Base-by-base conservation (phyloP, 352 stramenopile genomes). In the Phytophthora tubulina region DNA sequence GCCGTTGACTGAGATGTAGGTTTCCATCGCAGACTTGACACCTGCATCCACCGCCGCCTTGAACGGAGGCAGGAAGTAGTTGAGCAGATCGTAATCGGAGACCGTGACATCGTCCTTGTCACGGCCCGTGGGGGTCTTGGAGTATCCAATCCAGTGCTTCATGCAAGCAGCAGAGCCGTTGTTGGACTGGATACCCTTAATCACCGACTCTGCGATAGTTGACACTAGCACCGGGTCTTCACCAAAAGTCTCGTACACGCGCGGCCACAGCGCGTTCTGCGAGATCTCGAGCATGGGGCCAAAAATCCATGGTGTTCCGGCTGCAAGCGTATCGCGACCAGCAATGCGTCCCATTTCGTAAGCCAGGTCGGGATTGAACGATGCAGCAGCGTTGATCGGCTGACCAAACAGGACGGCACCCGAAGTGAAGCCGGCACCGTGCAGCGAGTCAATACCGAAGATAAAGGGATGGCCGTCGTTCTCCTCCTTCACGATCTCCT, bases 171-270 rank as follows among this genome's bases (percentile, higher is more conserved):
- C 85, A 17, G 83, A 82, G 0, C 76, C 65, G 49, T 82, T 82
- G 65, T 78, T 83, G 48, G 68, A 75, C 70, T 98, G 92, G 35
- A 98, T 82, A 8, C 92, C 92, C 11, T 81, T 65, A 38, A 97
- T 81, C 51, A 96, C 79, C 3, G 79, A 79, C 30, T 78, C 61
- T 0, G 79, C 86, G 75, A 98, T 92, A 17, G 80, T 65, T 1
- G 86, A 86, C 11, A 92, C 91, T 4, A 97, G 39, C 38, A 89
- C 71, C 14, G 90, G 89, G 72, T 98, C 92, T 79, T 98, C 91
- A 6, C 95, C 93, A 81, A 98, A 98, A 6, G 93, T 98, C 73
- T 98, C 95, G 59, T 92, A 98, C 13, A 95, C 89, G 2, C 94
- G 79, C 11, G 85, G 70, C 93, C 94, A 98, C 46, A 93, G 72